Conservation (phyloP, 1,284 basidiomycete species). For the Boletus sp. region DNA sequence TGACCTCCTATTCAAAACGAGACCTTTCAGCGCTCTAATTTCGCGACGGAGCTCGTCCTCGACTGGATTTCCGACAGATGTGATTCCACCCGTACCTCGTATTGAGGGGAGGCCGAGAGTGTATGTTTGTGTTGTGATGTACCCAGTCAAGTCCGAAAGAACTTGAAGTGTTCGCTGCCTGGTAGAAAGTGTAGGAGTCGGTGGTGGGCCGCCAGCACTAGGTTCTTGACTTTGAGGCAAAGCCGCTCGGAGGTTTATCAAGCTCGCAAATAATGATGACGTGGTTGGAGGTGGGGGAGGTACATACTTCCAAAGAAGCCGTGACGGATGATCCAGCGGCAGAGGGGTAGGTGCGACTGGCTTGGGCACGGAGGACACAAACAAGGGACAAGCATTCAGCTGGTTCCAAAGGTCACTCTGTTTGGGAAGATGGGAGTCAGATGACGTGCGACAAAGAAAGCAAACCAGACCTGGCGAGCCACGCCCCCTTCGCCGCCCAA, state of each 20-base stretch:
- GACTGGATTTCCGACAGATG: slow-evolving; percentile 8
- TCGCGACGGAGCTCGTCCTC: slow-evolving; percentile 51
- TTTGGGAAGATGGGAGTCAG: background rate
- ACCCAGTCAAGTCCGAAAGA: slow-evolving; percentile 50
- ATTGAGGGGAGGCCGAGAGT: slow-evolving; percentile 22
- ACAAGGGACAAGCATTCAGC: slow-evolving; percentile 51
- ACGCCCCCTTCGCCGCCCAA: slow-evolving; percentile 43
- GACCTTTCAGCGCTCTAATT: slow-evolving; percentile 52
- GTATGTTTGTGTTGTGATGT: slow-evolving; percentile 49
- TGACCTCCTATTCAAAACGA: slow-evolving; percentile 46
- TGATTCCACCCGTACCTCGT: slow-evolving; percentile 12
- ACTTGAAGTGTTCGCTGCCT: slow-evolving; percentile 46
- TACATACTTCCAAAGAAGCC: slow-evolving; percentile 51
- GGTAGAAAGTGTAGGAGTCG: slow-evolving; percentile 26
- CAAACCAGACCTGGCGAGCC: slow-evolving; percentile 45
- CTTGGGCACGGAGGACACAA: slow-evolving; percentile 32
- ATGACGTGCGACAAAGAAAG: background rate
- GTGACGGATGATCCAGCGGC: slow-evolving; percentile 26
- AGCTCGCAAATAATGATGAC: slow-evolving; percentile 45
- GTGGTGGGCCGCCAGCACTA: slow-evolving; percentile 26
- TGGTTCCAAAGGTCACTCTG: slow-evolving; percentile 60
- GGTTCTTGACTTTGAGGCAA: slow-evolving; percentile 36
- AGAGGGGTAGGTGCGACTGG: slow-evolving; percentile 8
- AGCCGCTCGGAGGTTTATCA: slow-evolving; percentile 43
- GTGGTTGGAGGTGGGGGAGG: slow-evolving; percentile 38